Percentiles rank a stretch among this genome's conserved stretches.
phyloP scores from a whole-genome alignment of 345 rosid species.

The Eucalyptus curtisii region DNA sequence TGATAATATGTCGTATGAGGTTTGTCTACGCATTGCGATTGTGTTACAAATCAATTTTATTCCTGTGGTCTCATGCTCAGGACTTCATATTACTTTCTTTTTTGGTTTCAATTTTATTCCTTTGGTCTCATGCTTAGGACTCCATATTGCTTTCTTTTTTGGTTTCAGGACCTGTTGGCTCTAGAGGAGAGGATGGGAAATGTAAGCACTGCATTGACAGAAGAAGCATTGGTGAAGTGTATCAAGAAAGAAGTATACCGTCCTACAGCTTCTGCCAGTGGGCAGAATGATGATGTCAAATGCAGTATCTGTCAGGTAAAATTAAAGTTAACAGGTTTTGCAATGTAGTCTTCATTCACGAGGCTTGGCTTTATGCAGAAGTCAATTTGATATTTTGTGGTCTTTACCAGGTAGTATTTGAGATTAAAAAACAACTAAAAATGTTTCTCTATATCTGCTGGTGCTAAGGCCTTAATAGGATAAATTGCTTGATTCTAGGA shows the following conservation, averaged over 20 bases:
- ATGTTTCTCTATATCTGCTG: not conserved
- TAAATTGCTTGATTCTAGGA: not conserved
- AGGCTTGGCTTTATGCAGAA: not conserved
- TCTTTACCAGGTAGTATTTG: not conserved
- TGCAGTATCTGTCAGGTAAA: constrained; percentile 95
- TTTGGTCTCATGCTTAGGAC: not conserved
- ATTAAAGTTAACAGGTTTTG: not conserved
- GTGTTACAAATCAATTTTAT: not conserved
- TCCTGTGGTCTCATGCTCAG: not conserved
- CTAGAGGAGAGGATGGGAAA: constrained; percentile 93
- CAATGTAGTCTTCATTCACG: not conserved
- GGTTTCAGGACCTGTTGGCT: constrained; percentile 73
- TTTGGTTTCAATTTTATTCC: constrained; percentile 2
- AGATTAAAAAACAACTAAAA: not conserved
- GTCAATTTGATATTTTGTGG: not conserved
- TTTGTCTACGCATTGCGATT: constrained; percentile 2
- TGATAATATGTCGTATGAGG: constrained; percentile 98
- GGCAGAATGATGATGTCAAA: constrained; percentile 40
- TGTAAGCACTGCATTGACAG: constrained; percentile 90
- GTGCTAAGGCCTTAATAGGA: not conserved
- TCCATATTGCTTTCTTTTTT: not conserved
- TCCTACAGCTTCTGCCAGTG: constrained; percentile 6
- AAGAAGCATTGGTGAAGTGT: constrained; percentile 69
- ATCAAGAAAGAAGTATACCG: constrained; percentile 45
- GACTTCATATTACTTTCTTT: not conserved